A percentile compares a stretch with the other conserved stretches of the same genome.
Conservation (phyloP, 2,329 filamentous ascomycete genomes). For the Neopestalotiopsis rosae region DNA sequence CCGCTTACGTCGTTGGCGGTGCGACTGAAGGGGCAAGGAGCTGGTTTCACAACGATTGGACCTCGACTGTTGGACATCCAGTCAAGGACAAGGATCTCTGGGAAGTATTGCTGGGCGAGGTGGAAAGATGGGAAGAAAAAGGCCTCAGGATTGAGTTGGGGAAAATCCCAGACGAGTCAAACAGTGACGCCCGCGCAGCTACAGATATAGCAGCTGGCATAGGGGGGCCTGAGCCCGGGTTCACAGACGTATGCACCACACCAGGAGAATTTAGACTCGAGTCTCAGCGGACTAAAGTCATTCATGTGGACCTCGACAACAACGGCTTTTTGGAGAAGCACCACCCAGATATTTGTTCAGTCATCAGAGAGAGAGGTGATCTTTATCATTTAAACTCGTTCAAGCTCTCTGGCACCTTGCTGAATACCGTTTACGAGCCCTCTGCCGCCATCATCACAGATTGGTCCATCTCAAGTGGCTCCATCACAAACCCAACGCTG, state of each 20-base stretch:
- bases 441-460: too few species aligned
- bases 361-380: neutral
- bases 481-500: too few species aligned
- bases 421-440: too few species aligned
- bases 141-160: neutral
- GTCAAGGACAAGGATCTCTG: slow-evolving; percentile 60
- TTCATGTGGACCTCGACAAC: slow-evolving; percentile 5
- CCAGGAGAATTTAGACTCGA: neutral
- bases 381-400: too few species aligned
- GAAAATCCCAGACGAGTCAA: neutral
- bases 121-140: neutral
- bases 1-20: slow-evolving; percentile 53
- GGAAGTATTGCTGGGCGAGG: slow-evolving; percentile 36
- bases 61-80: slow-evolving; percentile 30
- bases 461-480: too few species aligned
- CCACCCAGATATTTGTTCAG: slow-evolving; percentile 1
- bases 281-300: neutral
- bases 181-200: neutral
- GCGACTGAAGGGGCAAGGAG: slow-evolving; percentile 45
- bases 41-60: slow-evolving; percentile 55
- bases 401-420: too few species aligned
- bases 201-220: neutral
- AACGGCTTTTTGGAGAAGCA: neutral
- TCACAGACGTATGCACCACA: neutral
- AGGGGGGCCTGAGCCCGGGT: neutral